Percentiles rank a stretch among this genome's conserved stretches.
These are phyloP conservation scores for Backusella psychrophila DNA, from an alignment of 192 early-diverging fungal genomes.

Conservation along the genomic window DNA sequence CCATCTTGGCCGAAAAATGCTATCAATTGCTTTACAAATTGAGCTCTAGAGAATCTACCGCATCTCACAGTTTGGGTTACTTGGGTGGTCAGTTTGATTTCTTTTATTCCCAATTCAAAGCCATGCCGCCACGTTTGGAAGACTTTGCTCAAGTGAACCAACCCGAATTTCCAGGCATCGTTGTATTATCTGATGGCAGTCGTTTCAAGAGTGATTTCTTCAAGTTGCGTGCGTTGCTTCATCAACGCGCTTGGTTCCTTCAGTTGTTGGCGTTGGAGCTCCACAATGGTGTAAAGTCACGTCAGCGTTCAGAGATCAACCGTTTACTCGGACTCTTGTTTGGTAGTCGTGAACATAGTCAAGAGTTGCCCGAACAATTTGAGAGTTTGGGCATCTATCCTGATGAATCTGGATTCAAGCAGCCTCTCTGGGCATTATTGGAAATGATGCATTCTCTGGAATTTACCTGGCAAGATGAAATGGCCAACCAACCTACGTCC, in stretches of 20 bases:
- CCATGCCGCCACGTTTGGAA: slow-evolving; percentile 40
- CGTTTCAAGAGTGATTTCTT: slow-evolving; percentile 16
- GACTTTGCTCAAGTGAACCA: neutral
- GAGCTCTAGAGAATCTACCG: slow-evolving; percentile 67
- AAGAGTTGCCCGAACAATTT: neutral
- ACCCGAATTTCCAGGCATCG: slow-evolving; percentile 14
- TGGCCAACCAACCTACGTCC: slow-evolving; percentile 22
- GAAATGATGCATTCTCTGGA: slow-evolving; percentile 73
- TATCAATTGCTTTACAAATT: slow-evolving; percentile 84
- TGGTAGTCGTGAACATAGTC: neutral
- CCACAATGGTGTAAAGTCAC: slow-evolving; percentile 45
- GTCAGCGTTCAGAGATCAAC: slow-evolving; percentile 36
- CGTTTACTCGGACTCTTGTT: slow-evolving; percentile 37
- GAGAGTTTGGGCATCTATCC: neutral
- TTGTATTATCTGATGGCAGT: slow-evolving; percentile 10
- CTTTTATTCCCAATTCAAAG: slow-evolving; percentile 62
- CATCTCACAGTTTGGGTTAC: slow-evolving; percentile 69
- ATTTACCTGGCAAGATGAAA: slow-evolving; percentile 51
- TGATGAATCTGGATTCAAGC: slow-evolving; percentile 41
- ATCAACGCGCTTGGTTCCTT: slow-evolving; percentile 90
- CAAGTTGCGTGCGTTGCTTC: slow-evolving; percentile 56
- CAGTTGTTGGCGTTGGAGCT: slow-evolving; percentile 85
- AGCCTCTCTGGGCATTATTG: slow-evolving; percentile 71
- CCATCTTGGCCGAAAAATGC: slow-evolving; percentile 83
- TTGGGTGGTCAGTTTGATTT: slow-evolving; percentile 75